Base-by-base conservation (phyloP, 495 filamentous ascomycete genomes). In the Aspergillus funiculosus region DNA sequence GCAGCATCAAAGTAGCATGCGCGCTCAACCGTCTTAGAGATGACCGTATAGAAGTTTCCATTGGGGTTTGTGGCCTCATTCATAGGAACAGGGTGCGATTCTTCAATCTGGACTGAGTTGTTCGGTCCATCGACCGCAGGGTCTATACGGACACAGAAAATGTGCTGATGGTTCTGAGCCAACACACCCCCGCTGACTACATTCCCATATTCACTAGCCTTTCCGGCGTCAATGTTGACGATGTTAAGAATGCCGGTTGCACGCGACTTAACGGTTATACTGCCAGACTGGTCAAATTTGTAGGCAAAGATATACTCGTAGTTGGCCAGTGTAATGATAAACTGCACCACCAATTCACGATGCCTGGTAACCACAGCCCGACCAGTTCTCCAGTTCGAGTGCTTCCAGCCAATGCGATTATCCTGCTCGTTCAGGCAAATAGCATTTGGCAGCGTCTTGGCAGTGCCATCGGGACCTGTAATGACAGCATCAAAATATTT, bases 211-310 rank as follows among this genome's bases (percentile, higher is more conserved):
- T 73, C 69, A 53, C 64, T 68, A 25, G 58, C 53, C 51, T 72
- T 72, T 39, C 63, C 64, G 20, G 77, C 82, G 48, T 89, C 85
- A 43, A 95, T 83, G n/a, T 90, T 88, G 42, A 89, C 78, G 0
- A 90, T 90, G 43, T 85, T 89, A 14, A 95, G 70, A 48, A 96
- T 88, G 3, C 90, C 90, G 0, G 90, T 95, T 0, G 90, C 90
- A 4, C 86, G 79, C 7, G 86, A 80, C 63, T 96, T 90, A 46
- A 92, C 85, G 1, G 75, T 74, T 43, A 94, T 62, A 42, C 89
- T 87, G 2, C 84, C 90, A 0, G 90, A 83, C 52, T 89, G 87
- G 60, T 90, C 87, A 64, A 95, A 89, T 50, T 87, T 81, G 71
- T 86, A 95, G 11, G 87, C 82, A 27, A 96, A 76, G 45, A 95